phyloP scores from a whole-genome alignment of 2,329 filamentous ascomycete species.

The Emmonsiellopsis sp. region DNA sequence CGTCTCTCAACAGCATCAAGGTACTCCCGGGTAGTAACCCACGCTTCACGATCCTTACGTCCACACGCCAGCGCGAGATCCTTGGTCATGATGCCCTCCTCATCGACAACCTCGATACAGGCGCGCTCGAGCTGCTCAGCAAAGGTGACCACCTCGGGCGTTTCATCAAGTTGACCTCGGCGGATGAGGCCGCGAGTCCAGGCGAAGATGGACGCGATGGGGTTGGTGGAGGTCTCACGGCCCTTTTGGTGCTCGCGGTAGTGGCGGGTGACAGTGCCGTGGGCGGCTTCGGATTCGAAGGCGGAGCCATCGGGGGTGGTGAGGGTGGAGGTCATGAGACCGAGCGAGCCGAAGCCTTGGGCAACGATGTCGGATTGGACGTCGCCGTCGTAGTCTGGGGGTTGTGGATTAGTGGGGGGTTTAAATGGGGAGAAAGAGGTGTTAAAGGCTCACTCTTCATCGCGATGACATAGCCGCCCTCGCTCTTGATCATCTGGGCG shows the following conservation, averaged over 20 bases:
- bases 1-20: constrained; percentile 84
- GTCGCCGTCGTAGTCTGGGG: constrained; percentile 89
- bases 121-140: constrained; percentile 87
- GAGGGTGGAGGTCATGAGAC: constrained; percentile 96
- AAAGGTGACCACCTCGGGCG: constrained; percentile 84
- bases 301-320: constrained; percentile 95
- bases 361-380: constrained; percentile 98
- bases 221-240: constrained; percentile 93
- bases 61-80: constrained; percentile 92
- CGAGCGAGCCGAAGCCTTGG: constrained; percentile 94
- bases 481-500: constrained; percentile 99
- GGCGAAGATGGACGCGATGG: constrained; percentile 96
- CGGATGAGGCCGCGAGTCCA: constrained; percentile 94
- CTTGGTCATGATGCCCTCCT: constrained; percentile 98
- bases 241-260: constrained; percentile 99
- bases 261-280: constrained; percentile 96
- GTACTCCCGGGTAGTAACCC: constrained; percentile 89
- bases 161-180: constrained; percentile 84
- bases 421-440: not conserved
- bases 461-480: constrained; percentile 92
- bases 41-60: constrained; percentile 72
- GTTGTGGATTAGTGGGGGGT: constrained; percentile 9
- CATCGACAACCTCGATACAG: constrained; percentile 86
- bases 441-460: constrained; percentile 66
- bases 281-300: constrained; percentile 94